A percentile compares a stretch with the other conserved stretches of the same genome.
Conservation (phyloP, 2,329 filamentous ascomycete species). For the Aspergillus fumigatus region DNA sequence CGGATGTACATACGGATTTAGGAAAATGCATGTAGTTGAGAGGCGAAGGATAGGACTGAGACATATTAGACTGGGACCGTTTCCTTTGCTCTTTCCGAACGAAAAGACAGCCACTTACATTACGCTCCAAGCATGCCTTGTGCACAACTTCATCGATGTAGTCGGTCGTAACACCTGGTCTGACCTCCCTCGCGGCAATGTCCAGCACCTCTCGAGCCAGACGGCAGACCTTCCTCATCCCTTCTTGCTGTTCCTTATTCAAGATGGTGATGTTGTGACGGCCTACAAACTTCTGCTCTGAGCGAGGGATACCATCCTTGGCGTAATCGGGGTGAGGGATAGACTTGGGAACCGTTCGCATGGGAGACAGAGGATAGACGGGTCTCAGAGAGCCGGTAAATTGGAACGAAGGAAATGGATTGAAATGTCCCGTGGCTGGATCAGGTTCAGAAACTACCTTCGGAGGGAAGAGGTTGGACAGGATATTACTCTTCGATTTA, state of each 20-base stretch:
- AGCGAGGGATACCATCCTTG: constrained; percentile 69
- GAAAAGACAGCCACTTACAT: constrained; percentile 56
- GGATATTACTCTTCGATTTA: constrained; percentile 72
- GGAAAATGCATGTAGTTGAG: constrained; percentile 95
- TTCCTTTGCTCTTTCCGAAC: not conserved
- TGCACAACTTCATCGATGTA: constrained; percentile 93
- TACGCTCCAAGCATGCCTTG: constrained; percentile 86
- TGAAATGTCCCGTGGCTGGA: constrained; percentile 83
- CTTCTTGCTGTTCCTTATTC: constrained; percentile 73
- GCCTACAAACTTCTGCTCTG: constrained; percentile 60
- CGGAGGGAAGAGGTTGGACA: constrained; percentile 69
- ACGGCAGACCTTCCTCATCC: constrained; percentile 87
- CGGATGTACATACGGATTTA: constrained; percentile 94
- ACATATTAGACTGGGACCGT: constrained; percentile 9
- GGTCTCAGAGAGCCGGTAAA: constrained; percentile 80
- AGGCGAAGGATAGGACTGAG: constrained; percentile 85
- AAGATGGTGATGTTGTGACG: constrained; percentile 80
- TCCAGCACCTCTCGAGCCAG: constrained; percentile 88
- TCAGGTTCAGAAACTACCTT: constrained; percentile 86
- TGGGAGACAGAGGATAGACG: constrained; percentile 75
- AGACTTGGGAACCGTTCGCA: constrained; percentile 68
- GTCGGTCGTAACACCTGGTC: constrained; percentile 93
- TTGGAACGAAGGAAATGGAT: constrained; percentile 83
- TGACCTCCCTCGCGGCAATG: constrained; percentile 75
- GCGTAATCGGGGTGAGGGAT: constrained; percentile 87